phyloP scores from a whole-genome alignment of 371 early-diverging fungal genomes.

The Mortierella polycephala region DNA sequence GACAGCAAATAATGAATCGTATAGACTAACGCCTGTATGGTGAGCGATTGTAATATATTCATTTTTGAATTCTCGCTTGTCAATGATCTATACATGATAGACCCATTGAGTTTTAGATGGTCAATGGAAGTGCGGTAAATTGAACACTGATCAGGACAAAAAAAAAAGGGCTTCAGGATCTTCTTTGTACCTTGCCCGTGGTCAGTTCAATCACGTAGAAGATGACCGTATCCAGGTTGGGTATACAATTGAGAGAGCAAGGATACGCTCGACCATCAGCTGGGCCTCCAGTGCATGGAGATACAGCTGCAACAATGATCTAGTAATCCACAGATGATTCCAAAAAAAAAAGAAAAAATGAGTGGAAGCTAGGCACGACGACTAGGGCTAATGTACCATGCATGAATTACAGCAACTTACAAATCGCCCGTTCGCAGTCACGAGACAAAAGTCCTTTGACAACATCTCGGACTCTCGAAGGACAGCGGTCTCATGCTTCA shows the following conservation, averaged over 20 bases:
- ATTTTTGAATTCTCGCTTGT: constrained; percentile 58
- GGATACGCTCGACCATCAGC: constrained; percentile 57
- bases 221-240: constrained; percentile 60
- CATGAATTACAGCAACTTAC: constrained; percentile 33
- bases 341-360: not conserved
- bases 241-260: constrained; percentile 57
- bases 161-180: too few relatives aligned
- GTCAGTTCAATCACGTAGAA: constrained; percentile 66
- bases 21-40: constrained; percentile 71
- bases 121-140: not conserved
- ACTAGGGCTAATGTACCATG: not conserved
- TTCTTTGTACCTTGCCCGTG: constrained; percentile 58
- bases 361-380: not conserved
- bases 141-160: not conserved
- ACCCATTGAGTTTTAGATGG: not conserved
- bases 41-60: constrained; percentile 69
- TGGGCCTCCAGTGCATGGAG: constrained; percentile 31
- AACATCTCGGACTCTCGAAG: constrained; percentile 60
- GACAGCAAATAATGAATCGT: constrained; percentile 63
- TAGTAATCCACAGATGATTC: not conserved
- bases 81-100: constrained; percentile 54
- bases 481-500: constrained; percentile 57
- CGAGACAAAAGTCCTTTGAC: constrained; percentile 68
- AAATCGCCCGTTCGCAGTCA: constrained; percentile 59
- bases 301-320: constrained; percentile 49